Evolutionary conservation across 768 basidiomycete species (phyloP).

Genomic region (Glaciozyma antarctica): DNA sequence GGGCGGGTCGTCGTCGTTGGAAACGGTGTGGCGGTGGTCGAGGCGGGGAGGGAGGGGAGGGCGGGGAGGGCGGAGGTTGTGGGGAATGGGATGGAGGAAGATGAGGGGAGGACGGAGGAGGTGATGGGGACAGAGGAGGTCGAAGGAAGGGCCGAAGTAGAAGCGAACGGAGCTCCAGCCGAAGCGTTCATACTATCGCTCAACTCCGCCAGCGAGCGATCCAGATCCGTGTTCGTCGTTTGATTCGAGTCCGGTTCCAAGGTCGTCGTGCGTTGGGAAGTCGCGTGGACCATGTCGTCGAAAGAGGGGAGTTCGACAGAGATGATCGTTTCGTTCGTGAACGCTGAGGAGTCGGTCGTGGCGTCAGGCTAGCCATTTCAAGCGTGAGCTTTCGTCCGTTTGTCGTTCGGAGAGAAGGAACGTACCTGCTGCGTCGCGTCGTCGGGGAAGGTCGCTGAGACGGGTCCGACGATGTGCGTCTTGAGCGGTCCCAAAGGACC

Average conservation of each 20-base stretch:
- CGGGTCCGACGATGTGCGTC: slow-evolving; percentile 55
- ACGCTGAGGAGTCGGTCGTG: background rate
- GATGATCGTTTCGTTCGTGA: background rate
- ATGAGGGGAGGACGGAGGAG: too few relatives aligned
- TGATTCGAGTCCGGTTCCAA: too few relatives aligned
- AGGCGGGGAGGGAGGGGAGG: slow-evolving; percentile 30
- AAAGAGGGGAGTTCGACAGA: background rate
- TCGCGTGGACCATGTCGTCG: background rate
- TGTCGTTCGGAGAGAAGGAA: too few relatives aligned
- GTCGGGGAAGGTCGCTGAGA: background rate
- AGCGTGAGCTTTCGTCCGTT: background rate
- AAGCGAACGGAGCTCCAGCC: background rate
- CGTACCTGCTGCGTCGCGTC: background rate
- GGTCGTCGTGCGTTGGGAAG: background rate
- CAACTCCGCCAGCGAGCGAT: background rate
- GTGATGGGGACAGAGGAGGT: background rate
- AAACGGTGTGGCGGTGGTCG: too few relatives aligned
- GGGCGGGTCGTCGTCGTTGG: too few relatives aligned
- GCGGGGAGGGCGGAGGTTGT: background rate
- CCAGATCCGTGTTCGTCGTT: background rate
- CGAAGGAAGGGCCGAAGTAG: background rate
- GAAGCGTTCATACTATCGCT: background rate
- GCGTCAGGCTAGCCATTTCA: background rate
- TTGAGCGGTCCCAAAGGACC: slow-evolving; percentile 78
- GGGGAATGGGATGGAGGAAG: too few relatives aligned